Conservation (phyloP, 2,329 filamentous ascomycete genomes). For the Cryphonectria parasitica region DNA sequence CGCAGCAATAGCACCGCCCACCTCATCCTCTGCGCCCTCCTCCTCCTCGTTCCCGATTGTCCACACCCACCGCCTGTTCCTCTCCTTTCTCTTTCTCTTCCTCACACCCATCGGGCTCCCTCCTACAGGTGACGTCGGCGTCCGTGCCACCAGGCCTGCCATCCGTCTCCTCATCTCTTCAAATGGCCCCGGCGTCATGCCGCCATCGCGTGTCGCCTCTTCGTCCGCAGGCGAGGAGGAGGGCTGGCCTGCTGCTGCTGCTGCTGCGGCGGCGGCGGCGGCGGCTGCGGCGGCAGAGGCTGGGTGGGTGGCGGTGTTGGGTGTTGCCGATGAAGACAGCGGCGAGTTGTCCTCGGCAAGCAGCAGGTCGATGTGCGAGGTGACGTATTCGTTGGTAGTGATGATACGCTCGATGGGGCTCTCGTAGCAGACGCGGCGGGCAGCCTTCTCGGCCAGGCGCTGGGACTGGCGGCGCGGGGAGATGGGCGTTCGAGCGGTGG, state of each 20-base stretch:
- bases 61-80: conserved; percentile 69
- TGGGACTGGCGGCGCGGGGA: conserved; percentile 59
- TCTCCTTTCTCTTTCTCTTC: conserved; percentile 61
- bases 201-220: conserved; percentile 54
- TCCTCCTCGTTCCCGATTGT: conserved; percentile 60
- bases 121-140: conserved; percentile 46
- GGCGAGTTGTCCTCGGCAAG: conserved; percentile 58
- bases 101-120: conserved; percentile 54
- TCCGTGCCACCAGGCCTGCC: conserved; percentile 50
- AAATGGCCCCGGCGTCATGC: conserved; percentile 65
- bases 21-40: conserved; percentile 47
- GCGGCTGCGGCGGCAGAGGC: not conserved
- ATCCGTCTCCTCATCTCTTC: conserved; percentile 65
- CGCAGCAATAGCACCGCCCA: conserved; percentile 49
- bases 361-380: conserved; percentile 66
- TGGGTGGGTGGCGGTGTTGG: conserved; percentile 14
- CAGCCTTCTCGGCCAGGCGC: conserved; percentile 57
- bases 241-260: not conserved
- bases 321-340: conserved; percentile 44
- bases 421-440: conserved; percentile 63
- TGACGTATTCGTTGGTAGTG: conserved; percentile 63
- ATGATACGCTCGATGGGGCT: conserved; percentile 67
- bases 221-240: not conserved
- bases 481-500: conserved; percentile 52
- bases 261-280: not conserved